Conservation (phyloP, 202 grass and related monocot species). For the Eragrostis tef region DNA sequence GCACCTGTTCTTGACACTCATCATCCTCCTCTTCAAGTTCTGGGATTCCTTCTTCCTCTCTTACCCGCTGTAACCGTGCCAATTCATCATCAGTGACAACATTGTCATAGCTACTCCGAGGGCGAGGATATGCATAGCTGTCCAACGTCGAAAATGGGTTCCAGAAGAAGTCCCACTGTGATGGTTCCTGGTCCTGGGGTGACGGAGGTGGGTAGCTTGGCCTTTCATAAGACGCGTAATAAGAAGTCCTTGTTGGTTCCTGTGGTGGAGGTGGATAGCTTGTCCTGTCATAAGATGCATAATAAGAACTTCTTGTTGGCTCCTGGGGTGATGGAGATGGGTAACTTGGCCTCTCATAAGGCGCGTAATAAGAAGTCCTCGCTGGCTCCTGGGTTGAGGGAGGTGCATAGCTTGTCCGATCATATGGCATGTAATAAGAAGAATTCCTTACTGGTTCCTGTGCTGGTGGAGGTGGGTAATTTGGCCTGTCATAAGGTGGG, state of each 20-base stretch:
- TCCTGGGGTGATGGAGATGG: constrained; percentile 62
- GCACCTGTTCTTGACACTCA: constrained; percentile 46
- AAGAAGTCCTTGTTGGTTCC: constrained; percentile 50
- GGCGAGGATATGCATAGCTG: constrained; percentile 60
- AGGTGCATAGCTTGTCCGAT: constrained; percentile 45
- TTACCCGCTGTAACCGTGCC: constrained; percentile 69
- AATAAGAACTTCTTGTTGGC: constrained; percentile 51
- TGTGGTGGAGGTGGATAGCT: constrained; percentile 47
- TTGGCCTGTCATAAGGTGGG: constrained; percentile 54
- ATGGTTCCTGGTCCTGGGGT: constrained; percentile 69
- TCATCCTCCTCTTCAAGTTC: constrained; percentile 90
- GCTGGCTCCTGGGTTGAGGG: constrained; percentile 48
- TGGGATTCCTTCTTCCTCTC: constrained; percentile 98
- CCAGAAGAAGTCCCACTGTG: constrained; percentile 91
- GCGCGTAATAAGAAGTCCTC: constrained; percentile 42
- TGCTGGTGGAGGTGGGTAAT: constrained; percentile 54
- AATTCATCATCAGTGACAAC: constrained; percentile 81
- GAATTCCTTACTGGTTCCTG: constrained; percentile 57
- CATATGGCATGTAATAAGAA: constrained; percentile 50
- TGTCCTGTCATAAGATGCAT: constrained; percentile 51
- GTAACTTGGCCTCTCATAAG: constrained; percentile 58
- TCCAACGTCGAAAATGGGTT: constrained; percentile 86
- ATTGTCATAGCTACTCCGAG: constrained; percentile 59
- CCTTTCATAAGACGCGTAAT: constrained; percentile 51
- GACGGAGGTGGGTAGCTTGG: constrained; percentile 56